phyloP scores from a whole-genome alignment of 164 flowering plant genomes.

The Magnolia officinalis region DNA sequence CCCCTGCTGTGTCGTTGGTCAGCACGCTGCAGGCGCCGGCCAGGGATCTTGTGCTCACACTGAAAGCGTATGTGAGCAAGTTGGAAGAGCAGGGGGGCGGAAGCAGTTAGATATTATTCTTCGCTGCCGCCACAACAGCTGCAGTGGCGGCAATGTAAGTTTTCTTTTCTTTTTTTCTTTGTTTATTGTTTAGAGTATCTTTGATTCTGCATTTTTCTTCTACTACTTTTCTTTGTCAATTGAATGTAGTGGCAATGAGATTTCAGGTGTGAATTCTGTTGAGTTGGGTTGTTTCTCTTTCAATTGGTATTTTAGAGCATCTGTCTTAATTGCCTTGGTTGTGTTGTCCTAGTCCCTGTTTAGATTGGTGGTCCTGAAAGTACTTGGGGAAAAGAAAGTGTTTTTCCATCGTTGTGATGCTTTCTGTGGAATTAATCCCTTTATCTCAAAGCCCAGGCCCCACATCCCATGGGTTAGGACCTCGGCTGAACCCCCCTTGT shows the following conservation, averaged over 20 bases:
- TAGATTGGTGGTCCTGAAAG: too few species aligned
- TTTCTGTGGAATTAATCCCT: too few species aligned
- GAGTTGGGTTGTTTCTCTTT: background rate
- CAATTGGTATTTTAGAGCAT: background rate
- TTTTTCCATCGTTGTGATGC: too few species aligned
- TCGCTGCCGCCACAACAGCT: background rate
- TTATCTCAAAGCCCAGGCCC: too few species aligned
- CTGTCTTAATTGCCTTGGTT: too few species aligned
- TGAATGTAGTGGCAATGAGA: background rate
- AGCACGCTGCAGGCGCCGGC: constrained; percentile 87
- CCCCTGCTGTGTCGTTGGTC: constrained; percentile 66
- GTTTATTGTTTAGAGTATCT: background rate
- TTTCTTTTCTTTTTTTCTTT: background rate
- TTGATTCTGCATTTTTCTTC: background rate
- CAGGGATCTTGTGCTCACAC: constrained; percentile 67
- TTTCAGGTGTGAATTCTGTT: background rate
- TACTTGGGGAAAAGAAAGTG: too few species aligned
- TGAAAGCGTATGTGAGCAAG: constrained; percentile 87
- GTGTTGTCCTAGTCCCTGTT: too few species aligned
- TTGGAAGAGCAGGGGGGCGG: constrained; percentile 60
- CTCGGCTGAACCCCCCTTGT: too few species aligned
- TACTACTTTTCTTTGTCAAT: background rate
- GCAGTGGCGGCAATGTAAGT: background rate
- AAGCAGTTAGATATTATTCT: background rate
- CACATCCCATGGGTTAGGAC: too few species aligned